Conservation (phyloP, 2,329 filamentous ascomycete species). For the Aurifilum marmelostoma region DNA sequence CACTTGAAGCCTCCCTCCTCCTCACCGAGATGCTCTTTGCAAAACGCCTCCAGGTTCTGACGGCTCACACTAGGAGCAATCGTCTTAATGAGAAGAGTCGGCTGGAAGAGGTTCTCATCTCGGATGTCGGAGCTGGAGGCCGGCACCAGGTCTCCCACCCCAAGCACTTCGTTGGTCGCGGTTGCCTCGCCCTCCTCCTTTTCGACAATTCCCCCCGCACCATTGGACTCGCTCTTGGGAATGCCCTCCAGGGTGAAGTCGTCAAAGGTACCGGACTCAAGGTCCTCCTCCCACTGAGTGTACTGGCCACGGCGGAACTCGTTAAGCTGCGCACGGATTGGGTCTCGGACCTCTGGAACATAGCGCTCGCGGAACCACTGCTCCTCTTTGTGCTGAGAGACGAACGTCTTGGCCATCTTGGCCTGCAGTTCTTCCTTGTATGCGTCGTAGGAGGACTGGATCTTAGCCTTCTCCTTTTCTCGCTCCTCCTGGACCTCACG, state of each 20-base stretch:
- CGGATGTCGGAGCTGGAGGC: slow-evolving; percentile 82
- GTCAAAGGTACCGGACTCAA: slow-evolving; percentile 85
- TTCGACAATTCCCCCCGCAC: slow-evolving; percentile 80
- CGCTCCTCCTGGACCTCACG: slow-evolving; percentile 73
- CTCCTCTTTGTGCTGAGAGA: slow-evolving; percentile 88
- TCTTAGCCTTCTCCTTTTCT: slow-evolving; percentile 77
- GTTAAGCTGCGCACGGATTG: slow-evolving; percentile 74
- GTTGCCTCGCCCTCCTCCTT: slow-evolving; percentile 96
- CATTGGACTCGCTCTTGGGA: slow-evolving; percentile 90
- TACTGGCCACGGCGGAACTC: slow-evolving; percentile 80
- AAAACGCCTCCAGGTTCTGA: slow-evolving; percentile 90
- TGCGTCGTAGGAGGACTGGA: slow-evolving; percentile 69
- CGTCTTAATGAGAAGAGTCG: slow-evolving; percentile 95
- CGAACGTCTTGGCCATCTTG: slow-evolving; percentile 86
- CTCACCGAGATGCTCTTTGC: slow-evolving; percentile 90
- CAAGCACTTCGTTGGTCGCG: slow-evolving; percentile 87
- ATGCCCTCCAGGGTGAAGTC: slow-evolving; percentile 94
- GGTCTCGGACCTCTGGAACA: slow-evolving; percentile 77
- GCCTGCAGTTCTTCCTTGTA: slow-evolving; percentile 72
- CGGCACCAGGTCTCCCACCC: slow-evolving; percentile 88
- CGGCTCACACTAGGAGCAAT: slow-evolving; percentile 95
- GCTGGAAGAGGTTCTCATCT: slow-evolving; percentile 85
- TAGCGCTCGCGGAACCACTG: slow-evolving; percentile 99
- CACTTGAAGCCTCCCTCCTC: slow-evolving; percentile 92
- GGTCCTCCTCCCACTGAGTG: slow-evolving; percentile 84